Conservation (phyloP, 2,329 filamentous ascomycete genomes). For the Teratosphaeria pseudoeucalypti region DNA sequence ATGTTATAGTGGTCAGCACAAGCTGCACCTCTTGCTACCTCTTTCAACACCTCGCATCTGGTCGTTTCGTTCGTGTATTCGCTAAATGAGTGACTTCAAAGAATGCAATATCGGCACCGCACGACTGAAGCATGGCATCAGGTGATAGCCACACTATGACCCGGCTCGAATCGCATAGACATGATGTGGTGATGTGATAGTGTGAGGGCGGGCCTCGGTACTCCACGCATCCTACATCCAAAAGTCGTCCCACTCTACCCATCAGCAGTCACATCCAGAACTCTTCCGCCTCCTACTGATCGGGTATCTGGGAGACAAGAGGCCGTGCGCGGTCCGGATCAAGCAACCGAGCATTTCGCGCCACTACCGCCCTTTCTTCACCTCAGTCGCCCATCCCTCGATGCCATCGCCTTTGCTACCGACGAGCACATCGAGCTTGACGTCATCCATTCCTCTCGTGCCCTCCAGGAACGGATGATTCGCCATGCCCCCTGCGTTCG, state of each 20-base stretch:
- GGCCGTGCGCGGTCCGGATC: neutral
- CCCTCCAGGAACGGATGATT: slow-evolving; percentile 73
- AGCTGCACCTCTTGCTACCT: neutral
- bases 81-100: slow-evolving; percentile 1
- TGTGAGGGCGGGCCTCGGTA: neutral
- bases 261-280: neutral
- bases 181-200: neutral
- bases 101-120: neutral
- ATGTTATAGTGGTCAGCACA: neutral
- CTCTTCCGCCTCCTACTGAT: neutral
- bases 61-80: neutral
- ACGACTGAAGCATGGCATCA: neutral
- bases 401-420: slow-evolving; percentile 84
- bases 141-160: neutral
- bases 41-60: neutral
- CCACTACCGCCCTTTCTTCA: slow-evolving; percentile 62
- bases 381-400: slow-evolving; percentile 82
- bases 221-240: neutral
- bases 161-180: neutral
- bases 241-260: neutral
- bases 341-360: neutral
- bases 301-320: neutral
- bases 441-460: slow-evolving; percentile 76
- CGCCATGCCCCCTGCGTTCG: slow-evolving; percentile 93
- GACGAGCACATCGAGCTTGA: slow-evolving; percentile 65